Evolutionary conservation across 202 grass and related monocot genomes (phyloP).

Genomic region (Carex arenaria): DNA sequence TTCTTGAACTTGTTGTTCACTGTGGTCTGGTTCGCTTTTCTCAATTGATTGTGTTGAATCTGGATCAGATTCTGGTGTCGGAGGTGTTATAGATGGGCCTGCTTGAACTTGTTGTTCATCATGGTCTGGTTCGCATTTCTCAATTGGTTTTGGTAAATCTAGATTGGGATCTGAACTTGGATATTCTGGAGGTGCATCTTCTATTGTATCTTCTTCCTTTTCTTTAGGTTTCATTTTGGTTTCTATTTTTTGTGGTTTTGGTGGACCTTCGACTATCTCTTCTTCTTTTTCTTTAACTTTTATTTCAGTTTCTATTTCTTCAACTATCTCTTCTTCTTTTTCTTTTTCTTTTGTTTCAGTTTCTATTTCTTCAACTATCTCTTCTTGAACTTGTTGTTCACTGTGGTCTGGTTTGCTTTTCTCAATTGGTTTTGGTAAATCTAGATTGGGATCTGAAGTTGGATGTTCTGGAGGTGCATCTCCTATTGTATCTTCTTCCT

Average conservation of each 20-base stretch:
- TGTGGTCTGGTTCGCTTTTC: constrained; percentile 1
- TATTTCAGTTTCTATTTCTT: background rate
- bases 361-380: no score
- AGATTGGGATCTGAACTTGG: background rate
- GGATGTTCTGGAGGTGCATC: background rate
- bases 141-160: background rate
- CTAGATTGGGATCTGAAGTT: background rate
- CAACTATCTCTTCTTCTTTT: no score
- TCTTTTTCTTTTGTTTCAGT: no score
- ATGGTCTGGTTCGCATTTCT: background rate
- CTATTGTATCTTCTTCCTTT: background rate
- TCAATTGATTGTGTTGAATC: constrained; percentile 12
- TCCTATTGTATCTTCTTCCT: background rate
- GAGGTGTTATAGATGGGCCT: background rate
- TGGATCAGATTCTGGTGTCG: constrained; percentile 2
- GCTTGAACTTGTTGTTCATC: background rate
- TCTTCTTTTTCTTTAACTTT: constrained; percentile 7
- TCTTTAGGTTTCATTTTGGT: background rate
- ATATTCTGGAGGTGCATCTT: background rate
- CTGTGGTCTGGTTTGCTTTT: background rate
- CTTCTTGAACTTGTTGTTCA: constrained; percentile 7
- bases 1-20: background rate
- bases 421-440: background rate
- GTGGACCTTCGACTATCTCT: background rate
- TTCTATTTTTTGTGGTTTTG: constrained; percentile 9